Evolutionary conservation across 345 rosid genomes (phyloP).

Genomic region (Heritiera fomes): DNA sequence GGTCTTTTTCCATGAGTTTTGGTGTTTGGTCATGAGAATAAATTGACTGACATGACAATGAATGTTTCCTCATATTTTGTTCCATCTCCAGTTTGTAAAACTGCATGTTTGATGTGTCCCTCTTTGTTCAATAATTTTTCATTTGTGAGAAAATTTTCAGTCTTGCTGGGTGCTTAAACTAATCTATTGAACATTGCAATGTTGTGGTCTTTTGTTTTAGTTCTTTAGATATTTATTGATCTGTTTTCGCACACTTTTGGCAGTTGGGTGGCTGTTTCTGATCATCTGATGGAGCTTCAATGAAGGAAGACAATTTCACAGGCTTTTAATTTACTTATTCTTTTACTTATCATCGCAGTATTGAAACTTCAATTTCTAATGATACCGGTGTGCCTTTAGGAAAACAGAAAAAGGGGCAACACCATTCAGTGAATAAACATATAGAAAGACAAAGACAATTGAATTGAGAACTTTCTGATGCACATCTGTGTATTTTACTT

Average conservation of each 20-base stretch:
- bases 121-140: neutral
- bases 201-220: neutral
- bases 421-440: slow-evolving; percentile 27
- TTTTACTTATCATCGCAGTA: slow-evolving; percentile 21
- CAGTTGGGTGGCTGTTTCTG: slow-evolving; percentile 79
- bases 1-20: neutral
- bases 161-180: neutral
- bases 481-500: slow-evolving; percentile 2
- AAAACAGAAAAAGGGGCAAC: slow-evolving; percentile 7
- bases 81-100: neutral
- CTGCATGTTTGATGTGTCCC: neutral
- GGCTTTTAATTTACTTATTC: slow-evolving; percentile 11
- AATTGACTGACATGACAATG: neutral
- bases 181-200: neutral
- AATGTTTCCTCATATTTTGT: neutral
- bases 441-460: neutral
- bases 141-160: neutral
- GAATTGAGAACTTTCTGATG: slow-evolving; percentile 1
- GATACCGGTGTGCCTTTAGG: neutral
- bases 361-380: slow-evolving; percentile 20
- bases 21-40: slow-evolving; percentile 3
- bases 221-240: slow-evolving; percentile 13
- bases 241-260: slow-evolving; percentile 18
- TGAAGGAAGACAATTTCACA: slow-evolving; percentile 17
- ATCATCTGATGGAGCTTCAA: slow-evolving; percentile 33